Base-by-base conservation (phyloP, 371 early-diverging fungal species). In the Chytridium lagenaria region DNA sequence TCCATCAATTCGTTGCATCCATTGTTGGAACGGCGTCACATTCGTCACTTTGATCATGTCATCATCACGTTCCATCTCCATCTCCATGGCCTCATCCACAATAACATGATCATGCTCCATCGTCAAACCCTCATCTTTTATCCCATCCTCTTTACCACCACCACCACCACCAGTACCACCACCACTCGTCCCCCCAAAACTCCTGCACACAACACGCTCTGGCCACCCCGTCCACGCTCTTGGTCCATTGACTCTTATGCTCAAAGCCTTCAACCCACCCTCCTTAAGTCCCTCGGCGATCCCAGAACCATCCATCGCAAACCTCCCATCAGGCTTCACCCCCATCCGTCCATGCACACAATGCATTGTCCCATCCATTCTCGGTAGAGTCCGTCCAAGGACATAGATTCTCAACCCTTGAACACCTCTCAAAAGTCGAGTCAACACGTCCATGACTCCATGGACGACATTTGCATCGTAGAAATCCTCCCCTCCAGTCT, bases 1-100 rank as follows among this genome's bases (percentile, higher is more conserved):
- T 7, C 61, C 61, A 61, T 61, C 34, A 10, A 61, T 61, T 30
- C 61, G 7, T 5, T 10, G 3, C 31, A 61, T 31, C 61, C 61
- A 61, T 2, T 26, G 30, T 31, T 12, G 34, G 26, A 61, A 61
- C 5, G 10, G 10, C n/a, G n/a, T n/a, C n/a, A n/a, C n/a, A n/a
- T n/a, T n/a, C n/a, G n/a, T n/a, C n/a, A n/a, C n/a, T n/a, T n/a
- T n/a, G n/a, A n/a, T n/a, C n/a, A n/a, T n/a, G n/a, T n/a, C n/a
- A n/a, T n/a, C n/a, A n/a, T n/a, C n/a, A n/a, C n/a, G n/a, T n/a
- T n/a, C n/a, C n/a, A n/a, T n/a, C n/a, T n/a, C n/a, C n/a, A n/a
- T n/a, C n/a, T n/a, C n/a, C n/a, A n/a, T n/a, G n/a, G n/a, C n/a
- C n/a, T n/a, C n/a, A n/a, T n/a, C n/a, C n/a, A n/a, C n/a, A n/a